Evolutionary conservation across 2,329 filamentous ascomycete species (phyloP), one percentile per base, ranked within the genome.

Genomic region (Neocatenulostroma microsporum): DNA sequence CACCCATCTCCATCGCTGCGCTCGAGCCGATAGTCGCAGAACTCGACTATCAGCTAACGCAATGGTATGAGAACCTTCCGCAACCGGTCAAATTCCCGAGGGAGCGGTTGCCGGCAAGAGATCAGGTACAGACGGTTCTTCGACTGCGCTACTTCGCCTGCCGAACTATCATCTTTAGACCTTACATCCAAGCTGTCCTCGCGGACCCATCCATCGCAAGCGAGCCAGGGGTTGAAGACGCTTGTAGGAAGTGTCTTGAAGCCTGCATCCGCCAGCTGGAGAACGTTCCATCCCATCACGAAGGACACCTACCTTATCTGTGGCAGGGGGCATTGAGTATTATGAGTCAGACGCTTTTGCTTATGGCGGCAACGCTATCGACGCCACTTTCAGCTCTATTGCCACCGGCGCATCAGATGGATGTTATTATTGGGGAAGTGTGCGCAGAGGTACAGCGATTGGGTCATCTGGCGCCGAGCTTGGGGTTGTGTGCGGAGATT

Each of bases 291-390:
- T 82, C 81, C 48, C 82, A 89, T 62, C 84, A 87, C 54, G 82
- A 81, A 42, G 84, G 84, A 34, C 84, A 89, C 56, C 80, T 91
- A 66, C 84, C 84, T 10, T 91, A 89, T 61, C 72, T 89, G 15
- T 91, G 83, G 80, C 84, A 89, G 64, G 84, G 84, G 13, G 82
- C 84, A 6, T 70, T 91, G 24, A 87, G 82, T 15, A 84, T 91
- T 54, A 82, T 88, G 15, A 86, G 82, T 5, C 84, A 91, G 60
- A 82, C 82, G 2, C 68, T 91, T 11, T 68, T 91, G 28, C 76
- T 91, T 21, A 89, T 91, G 84, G 84, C 83, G 5, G 82, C 84
- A 12, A 86, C 81, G 12, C 84, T 89, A 76, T 87, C 80, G 7
- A 78, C 79, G 1, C 79, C 79, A 4, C 72, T 89, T 3, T 77